Percentiles rank a stretch among this genome's conserved stretches.
These are phyloP conservation scores for Cyberlindnera xishuangbannaensis DNA, from an alignment of 805 yeast genomes.

Conservation along the genomic window DNA sequence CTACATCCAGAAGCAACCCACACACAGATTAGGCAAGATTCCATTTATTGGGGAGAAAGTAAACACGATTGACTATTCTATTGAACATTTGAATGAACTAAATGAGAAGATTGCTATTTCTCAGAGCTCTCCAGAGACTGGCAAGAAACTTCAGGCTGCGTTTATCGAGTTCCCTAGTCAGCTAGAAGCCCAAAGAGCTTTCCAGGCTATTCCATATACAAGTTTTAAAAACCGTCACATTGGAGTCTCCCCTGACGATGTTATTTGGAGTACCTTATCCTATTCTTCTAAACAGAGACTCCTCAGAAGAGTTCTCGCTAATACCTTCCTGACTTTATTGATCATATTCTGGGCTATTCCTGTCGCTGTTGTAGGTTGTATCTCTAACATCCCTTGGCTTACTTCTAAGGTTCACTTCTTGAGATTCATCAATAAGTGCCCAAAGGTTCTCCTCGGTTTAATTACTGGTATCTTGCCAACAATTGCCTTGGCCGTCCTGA, in stretches of 20 bases:
- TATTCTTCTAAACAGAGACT: conserved; percentile 52
- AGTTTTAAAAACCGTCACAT: conserved; percentile 39
- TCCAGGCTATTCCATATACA: conserved; percentile 67
- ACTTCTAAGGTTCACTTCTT: conserved; percentile 70
- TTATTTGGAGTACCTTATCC: conserved; percentile 75
- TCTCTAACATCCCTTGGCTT: conserved; percentile 78
- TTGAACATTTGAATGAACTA: conserved; percentile 60
- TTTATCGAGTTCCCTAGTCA: conserved; percentile 67
- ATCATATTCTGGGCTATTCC: conserved; percentile 95
- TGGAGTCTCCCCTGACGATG: conserved; percentile 74
- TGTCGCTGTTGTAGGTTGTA: conserved; percentile 93
- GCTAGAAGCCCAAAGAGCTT: conserved; percentile 83
- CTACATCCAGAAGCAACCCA: conserved; percentile 80
- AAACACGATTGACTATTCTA: conserved; percentile 70
- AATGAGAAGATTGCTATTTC: conserved; percentile 55
- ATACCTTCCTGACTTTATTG: conserved; percentile 54
- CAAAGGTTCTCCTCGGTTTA: conserved; percentile 64
- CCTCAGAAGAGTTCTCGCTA: conserved; percentile 52
- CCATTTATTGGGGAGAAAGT: conserved; percentile 78
- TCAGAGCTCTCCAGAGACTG: conserved; percentile 37
- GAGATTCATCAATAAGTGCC: conserved; percentile 70
- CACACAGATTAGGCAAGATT: conserved; percentile 60
- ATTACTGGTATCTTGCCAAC: conserved; percentile 88
- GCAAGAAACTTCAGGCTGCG: conserved; percentile 57
- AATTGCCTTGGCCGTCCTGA: conserved; percentile 69